Evolutionary conservation across 116 monocot genomes (phyloP).

Genomic region (Dioscorea cayenensis): DNA sequence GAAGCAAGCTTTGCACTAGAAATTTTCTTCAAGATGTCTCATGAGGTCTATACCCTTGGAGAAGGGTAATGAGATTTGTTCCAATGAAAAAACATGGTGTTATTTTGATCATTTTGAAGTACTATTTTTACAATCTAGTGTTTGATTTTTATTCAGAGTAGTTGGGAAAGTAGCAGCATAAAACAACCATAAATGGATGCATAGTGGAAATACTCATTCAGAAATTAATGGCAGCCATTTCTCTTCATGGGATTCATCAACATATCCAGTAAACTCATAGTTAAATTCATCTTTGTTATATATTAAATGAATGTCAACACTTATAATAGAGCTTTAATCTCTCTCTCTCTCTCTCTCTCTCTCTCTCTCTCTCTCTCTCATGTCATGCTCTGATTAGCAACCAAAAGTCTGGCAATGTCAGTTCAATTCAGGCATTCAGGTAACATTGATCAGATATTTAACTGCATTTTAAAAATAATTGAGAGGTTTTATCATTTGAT

Average conservation of each 20-base stretch:
- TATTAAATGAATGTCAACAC: not conserved
- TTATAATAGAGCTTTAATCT: not conserved
- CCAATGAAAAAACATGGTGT: not conserved
- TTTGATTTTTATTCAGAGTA: not conserved
- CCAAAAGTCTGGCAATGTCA: slow-evolving; percentile 79
- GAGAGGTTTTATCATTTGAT: not conserved
- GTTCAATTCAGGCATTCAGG: slow-evolving; percentile 74
- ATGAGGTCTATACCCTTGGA: slow-evolving; percentile 41
- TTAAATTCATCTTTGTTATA: not conserved
- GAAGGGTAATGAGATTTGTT: slow-evolving; percentile 21
- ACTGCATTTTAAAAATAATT: not conserved
- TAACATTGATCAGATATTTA: not conserved
- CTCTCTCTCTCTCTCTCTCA: no score
- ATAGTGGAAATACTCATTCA: slow-evolving; percentile 31
- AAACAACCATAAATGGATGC: slow-evolving; percentile 74
- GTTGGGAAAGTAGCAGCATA: slow-evolving; percentile 71
- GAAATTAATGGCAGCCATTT: slow-evolving; percentile 43
- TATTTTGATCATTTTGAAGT: not conserved
- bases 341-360: no score
- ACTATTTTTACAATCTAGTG: not conserved
- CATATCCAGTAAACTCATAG: slow-evolving; percentile 40
- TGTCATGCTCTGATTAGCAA: slow-evolving; percentile 25
- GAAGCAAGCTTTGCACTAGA: slow-evolving; percentile 10
- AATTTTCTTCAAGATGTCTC: slow-evolving; percentile 47
- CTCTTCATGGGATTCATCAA: slow-evolving; percentile 48